Conservation (phyloP, 306 rosid genomes). For the Ochetophila trinervis region DNA sequence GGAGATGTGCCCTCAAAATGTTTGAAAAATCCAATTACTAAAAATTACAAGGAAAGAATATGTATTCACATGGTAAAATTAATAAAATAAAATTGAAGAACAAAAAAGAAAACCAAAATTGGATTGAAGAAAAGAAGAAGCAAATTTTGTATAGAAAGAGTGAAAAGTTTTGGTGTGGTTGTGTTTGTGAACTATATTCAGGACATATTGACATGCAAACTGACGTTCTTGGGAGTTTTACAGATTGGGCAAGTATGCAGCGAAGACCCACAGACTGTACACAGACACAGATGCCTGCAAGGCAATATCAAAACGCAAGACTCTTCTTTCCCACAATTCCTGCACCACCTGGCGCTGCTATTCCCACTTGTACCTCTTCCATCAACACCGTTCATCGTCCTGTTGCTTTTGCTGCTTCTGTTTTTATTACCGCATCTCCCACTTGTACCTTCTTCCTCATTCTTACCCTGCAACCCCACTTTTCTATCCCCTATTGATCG, state of each 20-base stretch:
- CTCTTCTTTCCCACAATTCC: constrained; percentile 71
- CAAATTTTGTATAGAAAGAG: constrained; percentile 5
- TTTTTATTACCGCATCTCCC: not conserved
- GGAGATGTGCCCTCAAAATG: not conserved
- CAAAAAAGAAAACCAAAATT: too few relatives aligned
- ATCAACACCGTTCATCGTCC: too few relatives aligned
- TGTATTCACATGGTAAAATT: not conserved
- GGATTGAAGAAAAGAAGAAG: constrained; percentile 9
- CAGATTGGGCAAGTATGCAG: constrained; percentile 81
- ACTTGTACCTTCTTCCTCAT: constrained; percentile 7
- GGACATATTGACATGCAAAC: constrained; percentile 73
- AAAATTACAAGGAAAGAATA: not conserved
- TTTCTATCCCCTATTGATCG: constrained; percentile 1
- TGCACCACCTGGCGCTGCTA: constrained; percentile 42
- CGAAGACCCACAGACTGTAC: constrained; percentile 70
- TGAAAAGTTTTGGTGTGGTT: not conserved
- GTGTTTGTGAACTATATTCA: constrained; percentile 5
- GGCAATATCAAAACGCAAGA: constrained; percentile 86
- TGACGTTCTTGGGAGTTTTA: constrained; percentile 73
- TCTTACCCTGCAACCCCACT: constrained; percentile 33
- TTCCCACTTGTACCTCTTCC: not conserved
- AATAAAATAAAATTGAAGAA: not conserved
- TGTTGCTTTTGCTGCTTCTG: not conserved
- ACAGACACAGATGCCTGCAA: constrained; percentile 85
- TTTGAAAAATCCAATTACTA: too few relatives aligned